phyloP scores from a whole-genome alignment of 2,329 filamentous ascomycete species.

The Claviceps lovelessii region DNA sequence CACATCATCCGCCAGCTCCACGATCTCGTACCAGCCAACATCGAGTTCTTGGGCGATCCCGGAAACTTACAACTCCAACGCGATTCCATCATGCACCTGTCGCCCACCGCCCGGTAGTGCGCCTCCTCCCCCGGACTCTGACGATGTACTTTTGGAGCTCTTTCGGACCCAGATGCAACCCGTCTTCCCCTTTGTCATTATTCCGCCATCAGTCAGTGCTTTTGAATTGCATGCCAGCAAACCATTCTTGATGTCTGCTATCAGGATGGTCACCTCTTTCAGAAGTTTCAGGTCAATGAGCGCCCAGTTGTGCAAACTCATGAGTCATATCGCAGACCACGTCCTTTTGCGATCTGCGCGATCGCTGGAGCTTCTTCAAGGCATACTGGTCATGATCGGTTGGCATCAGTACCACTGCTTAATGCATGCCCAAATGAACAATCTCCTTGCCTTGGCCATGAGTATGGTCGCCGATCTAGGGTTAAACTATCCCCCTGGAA shows the following conservation, averaged over 20 bases:
- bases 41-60: conserved; percentile 21
- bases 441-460: conserved; percentile 32
- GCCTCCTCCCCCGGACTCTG: conserved; percentile 27
- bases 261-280: conserved; percentile 36
- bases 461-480: conserved; percentile 34
- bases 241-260: conserved; percentile 35
- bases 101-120: conserved; percentile 25
- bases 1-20: conserved; percentile 11
- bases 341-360: conserved; percentile 35
- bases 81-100: conserved; percentile 33
- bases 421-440: conserved; percentile 37
- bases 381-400: conserved; percentile 32
- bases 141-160: conserved; percentile 30
- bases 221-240: conserved; percentile 22
- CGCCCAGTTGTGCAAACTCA: conserved; percentile 34
- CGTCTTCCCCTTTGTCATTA: conserved; percentile 32
- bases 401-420: conserved; percentile 43
- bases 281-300: conserved; percentile 32
- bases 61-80: conserved; percentile 30
- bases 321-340: conserved; percentile 31
- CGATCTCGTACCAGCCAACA: conserved; percentile 5
- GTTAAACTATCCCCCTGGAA: conserved; percentile 26
- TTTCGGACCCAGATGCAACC: conserved; percentile 30
- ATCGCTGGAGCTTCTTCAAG: conserved; percentile 35
- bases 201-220: conserved; percentile 23